phyloP scores from a whole-genome alignment of 352 stramenopile genomes.

The Pythium aristosporum region DNA sequence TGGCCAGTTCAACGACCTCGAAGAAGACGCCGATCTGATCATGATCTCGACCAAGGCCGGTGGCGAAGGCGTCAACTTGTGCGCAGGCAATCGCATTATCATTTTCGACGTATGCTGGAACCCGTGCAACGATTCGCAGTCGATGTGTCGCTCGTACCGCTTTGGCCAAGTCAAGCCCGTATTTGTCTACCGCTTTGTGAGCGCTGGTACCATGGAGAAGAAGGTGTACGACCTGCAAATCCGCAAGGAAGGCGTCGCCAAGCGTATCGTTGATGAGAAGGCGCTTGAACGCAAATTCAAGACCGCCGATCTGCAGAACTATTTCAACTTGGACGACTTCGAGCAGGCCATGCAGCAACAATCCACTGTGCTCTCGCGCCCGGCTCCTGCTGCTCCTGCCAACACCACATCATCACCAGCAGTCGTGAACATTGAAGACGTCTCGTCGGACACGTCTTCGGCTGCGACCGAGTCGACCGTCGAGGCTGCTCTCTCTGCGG shows the following conservation, averaged over 20 bases:
- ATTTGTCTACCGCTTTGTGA: conserved; percentile 92
- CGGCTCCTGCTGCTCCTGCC: not conserved
- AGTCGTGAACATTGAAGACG: not conserved
- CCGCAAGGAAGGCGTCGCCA: conserved; percentile 86
- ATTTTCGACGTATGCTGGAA: conserved; percentile 94
- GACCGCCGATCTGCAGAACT: conserved; percentile 76
- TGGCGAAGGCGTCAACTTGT: conserved; percentile 88
- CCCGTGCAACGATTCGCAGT: conserved; percentile 89
- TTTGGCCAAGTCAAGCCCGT: conserved; percentile 91
- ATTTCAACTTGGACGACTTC: conserved; percentile 83
- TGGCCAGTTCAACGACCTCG: conserved; percentile 75
- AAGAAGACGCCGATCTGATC: conserved; percentile 81
- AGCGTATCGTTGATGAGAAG: conserved; percentile 88
- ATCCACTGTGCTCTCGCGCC: conserved; percentile 17
- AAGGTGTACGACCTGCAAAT: conserved; percentile 92
- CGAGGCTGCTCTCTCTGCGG: not conserved
- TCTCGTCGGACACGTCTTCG: not conserved
- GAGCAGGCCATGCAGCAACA: conserved; percentile 62
- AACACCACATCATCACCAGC: not conserved
- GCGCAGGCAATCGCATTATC: conserved; percentile 86
- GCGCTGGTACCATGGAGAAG: conserved; percentile 92
- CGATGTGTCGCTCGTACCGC: conserved; percentile 92
- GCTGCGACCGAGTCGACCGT: not conserved
- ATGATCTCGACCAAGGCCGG: conserved; percentile 88
- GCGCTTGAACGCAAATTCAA: conserved; percentile 84